These are phyloP conservation scores for Nakaseomyces glabratus DNA, from an alignment of 1,139 yeast genomes.

Conservation along the genomic window DNA sequence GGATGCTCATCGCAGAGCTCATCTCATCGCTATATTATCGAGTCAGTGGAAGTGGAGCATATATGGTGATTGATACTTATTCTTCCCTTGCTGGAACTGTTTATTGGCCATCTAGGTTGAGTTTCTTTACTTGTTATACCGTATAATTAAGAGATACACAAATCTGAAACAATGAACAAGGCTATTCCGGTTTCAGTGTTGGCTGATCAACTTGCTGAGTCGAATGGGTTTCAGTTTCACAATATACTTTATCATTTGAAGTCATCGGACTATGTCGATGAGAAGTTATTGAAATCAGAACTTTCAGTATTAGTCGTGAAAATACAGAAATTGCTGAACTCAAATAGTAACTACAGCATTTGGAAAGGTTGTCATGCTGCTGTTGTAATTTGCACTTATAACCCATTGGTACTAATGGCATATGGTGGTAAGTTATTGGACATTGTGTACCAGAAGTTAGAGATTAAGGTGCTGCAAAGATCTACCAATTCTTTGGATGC, in stretches of 20 bases:
- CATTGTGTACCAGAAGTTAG: constrained; percentile 43
- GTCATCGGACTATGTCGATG: constrained; percentile 31
- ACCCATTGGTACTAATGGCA: constrained; percentile 45
- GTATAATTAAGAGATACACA: no score
- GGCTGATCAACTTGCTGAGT: constrained; percentile 29
- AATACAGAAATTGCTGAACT: constrained; percentile 43
- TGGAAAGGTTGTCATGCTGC: constrained; percentile 60
- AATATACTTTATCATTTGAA: constrained; percentile 29
- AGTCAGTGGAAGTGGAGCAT: no score
- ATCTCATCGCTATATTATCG: no score
- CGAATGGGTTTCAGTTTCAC: constrained; percentile 30
- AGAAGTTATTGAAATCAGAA: constrained; percentile 42
- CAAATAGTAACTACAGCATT: constrained; percentile 41
- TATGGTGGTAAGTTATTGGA: constrained; percentile 53
- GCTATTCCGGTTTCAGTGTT: constrained; percentile 24
- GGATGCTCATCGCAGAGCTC: no score
- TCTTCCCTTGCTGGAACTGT: no score
- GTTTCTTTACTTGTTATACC: no score
- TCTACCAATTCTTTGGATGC: constrained; percentile 22
- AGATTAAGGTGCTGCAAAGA: constrained; percentile 29
- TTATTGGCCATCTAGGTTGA: no score
- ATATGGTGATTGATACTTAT: no score
- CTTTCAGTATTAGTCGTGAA: constrained; percentile 49
- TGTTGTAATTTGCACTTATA: constrained; percentile 40
- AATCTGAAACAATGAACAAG: no score